A percentile compares a stretch with the other conserved stretches of the same genome.
Evolutionary conservation across 805 yeast species (phyloP).

Genomic region (Zygoascus bituminiphila): DNA sequence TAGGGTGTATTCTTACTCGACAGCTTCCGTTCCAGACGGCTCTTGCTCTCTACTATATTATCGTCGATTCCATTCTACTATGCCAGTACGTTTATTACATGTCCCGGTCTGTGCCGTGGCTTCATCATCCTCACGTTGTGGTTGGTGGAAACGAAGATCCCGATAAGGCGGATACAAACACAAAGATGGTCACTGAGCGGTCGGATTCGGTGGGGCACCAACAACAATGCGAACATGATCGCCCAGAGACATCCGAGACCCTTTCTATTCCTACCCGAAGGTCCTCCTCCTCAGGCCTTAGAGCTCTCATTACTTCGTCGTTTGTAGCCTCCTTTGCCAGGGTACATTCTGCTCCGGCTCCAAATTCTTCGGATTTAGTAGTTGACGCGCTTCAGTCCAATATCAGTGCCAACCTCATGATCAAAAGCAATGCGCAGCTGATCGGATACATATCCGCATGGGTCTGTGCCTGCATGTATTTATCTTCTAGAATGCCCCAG

Average conservation of each 20-base stretch:
- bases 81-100: slow-evolving; percentile 65
- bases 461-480: slow-evolving; percentile 67
- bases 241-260: not conserved
- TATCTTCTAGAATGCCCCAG: slow-evolving; percentile 79
- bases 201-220: too few species aligned
- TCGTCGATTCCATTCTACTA: slow-evolving; percentile 59
- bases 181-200: not conserved
- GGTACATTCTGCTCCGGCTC: slow-evolving; percentile 14
- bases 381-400: not conserved
- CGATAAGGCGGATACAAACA: not conserved
- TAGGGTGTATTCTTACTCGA: slow-evolving; percentile 66
- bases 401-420: not conserved
- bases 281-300: slow-evolving; percentile 8
- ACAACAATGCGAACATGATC: too few species aligned
- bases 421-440: not conserved
- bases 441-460: slow-evolving; percentile 57
- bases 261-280: not conserved
- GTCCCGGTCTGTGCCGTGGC: not conserved
- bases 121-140: not conserved
- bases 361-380: slow-evolving; percentile 1
- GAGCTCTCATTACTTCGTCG: slow-evolving; percentile 24
- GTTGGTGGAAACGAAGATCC: not conserved
- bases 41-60: slow-evolving; percentile 63
- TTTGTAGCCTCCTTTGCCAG: slow-evolving; percentile 27
- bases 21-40: slow-evolving; percentile 77